A percentile compares a stretch with the other conserved stretches of the same genome.
Evolutionary conservation across 2,329 filamentous ascomycete genomes (phyloP).

Genomic region (Emmonsiellopsis sp.): DNA sequence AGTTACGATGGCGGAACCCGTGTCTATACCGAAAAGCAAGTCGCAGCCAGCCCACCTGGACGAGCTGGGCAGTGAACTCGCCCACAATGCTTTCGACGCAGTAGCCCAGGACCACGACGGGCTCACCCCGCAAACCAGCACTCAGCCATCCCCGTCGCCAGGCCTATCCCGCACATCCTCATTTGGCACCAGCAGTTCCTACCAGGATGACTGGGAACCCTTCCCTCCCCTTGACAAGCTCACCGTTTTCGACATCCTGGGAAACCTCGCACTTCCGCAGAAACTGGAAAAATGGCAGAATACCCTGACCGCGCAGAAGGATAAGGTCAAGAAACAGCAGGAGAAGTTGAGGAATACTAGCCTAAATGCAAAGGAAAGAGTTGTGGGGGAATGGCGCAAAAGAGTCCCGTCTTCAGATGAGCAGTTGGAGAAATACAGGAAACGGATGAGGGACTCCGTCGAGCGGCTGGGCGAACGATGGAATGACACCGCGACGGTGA

Average conservation of each 20-base stretch:
- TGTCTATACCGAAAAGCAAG: constrained; percentile 15
- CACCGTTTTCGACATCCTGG: constrained; percentile 84
- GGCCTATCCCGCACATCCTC: constrained; percentile 65
- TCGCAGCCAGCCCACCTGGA: constrained; percentile 14
- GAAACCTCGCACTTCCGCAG: constrained; percentile 82
- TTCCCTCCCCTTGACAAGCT: constrained; percentile 83
- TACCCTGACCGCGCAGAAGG: constrained; percentile 69
- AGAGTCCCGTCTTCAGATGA: constrained; percentile 81
- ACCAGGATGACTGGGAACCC: constrained; percentile 78
- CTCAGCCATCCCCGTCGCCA: constrained; percentile 40
- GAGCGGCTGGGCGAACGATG: constrained; percentile 76
- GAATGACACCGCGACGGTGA: constrained; percentile 84
- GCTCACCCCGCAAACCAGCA: constrained; percentile 24
- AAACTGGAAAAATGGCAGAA: constrained; percentile 85
- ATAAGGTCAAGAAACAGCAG: constrained; percentile 73
- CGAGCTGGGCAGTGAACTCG: constrained; percentile 11
- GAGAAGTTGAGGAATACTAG: constrained; percentile 70
- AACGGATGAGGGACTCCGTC: constrained; percentile 79
- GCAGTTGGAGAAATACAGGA: constrained; percentile 81
- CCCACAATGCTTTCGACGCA: constrained; percentile 22
- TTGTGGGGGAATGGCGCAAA: constrained; percentile 87
- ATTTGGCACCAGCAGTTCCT: constrained; percentile 75
- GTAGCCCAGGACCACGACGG: constrained; percentile 18
- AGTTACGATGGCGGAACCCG: constrained; percentile 18
- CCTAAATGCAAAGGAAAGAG: constrained; percentile 70